Conservation (phyloP, 176 grass and related monocot genomes). For the Rhynchospora pubera region DNA sequence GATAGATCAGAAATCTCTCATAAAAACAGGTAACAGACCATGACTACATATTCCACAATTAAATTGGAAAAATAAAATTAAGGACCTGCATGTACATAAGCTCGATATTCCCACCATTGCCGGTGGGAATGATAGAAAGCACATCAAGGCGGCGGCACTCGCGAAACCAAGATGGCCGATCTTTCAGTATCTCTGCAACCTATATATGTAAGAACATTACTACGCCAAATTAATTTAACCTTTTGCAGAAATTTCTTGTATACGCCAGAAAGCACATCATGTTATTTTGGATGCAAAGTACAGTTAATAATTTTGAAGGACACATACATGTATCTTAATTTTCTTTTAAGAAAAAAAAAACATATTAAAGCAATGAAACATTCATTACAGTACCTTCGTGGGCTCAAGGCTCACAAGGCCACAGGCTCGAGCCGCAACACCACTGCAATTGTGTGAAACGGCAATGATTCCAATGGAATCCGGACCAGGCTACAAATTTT, state of each 20-base stretch:
- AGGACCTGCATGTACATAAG: constrained; percentile 94
- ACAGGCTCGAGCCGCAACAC: constrained; percentile 86
- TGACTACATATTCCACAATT: not conserved
- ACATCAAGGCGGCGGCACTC: constrained; percentile 87
- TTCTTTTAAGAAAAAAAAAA: not conserved
- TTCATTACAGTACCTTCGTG: constrained; percentile 47
- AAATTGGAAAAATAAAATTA: not conserved
- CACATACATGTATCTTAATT: not conserved
- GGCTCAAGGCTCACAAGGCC: constrained; percentile 92
- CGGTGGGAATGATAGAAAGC: constrained; percentile 56
- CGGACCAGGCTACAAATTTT: constrained; percentile 86
- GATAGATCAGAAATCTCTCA: not conserved
- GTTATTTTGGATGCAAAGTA: not conserved
- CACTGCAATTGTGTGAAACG: constrained; percentile 87
- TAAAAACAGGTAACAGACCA: not conserved
- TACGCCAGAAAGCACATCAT: not conserved
- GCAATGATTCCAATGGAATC: constrained; percentile 99
- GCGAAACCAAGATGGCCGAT: constrained; percentile 56
- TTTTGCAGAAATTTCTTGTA: too few relatives aligned
- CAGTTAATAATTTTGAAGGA: too few relatives aligned
- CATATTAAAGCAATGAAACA: not conserved
- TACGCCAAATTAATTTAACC: not conserved
- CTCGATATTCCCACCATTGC: constrained; percentile 70
- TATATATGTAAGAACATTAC: constrained; percentile 19
- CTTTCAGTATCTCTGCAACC: constrained; percentile 95